These are phyloP conservation scores for Orychophragmus violaceus DNA, from an alignment of 345 rosid species.

Conservation along the genomic window DNA sequence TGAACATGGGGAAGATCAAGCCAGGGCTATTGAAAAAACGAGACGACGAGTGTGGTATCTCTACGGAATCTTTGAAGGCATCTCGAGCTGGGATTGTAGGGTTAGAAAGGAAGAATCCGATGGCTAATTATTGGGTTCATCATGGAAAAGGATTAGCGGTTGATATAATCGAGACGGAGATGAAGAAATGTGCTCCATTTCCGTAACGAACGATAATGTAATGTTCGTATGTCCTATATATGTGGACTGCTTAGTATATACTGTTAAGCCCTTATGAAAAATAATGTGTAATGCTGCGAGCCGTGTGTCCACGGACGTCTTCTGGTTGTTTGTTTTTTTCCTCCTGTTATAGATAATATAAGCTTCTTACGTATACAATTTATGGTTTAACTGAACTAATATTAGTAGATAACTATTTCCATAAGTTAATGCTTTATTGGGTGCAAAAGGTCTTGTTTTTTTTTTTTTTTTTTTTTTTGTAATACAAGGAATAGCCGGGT, in stretches of 20 bases:
- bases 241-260: background rate
- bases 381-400: background rate
- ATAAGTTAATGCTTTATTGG: too few species aligned
- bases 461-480: too few species aligned
- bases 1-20: constrained; percentile 46
- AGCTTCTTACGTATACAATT: background rate
- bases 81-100: constrained; percentile 47
- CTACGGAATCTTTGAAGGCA: constrained; percentile 29
- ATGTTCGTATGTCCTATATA: background rate
- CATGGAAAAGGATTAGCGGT: constrained; percentile 59
- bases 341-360: background rate
- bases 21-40: constrained; percentile 43
- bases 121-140: constrained; percentile 69
- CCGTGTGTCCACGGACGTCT: background rate
- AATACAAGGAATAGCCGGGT: too few species aligned
- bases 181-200: constrained; percentile 43
- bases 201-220: constrained; percentile 5
- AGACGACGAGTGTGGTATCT: constrained; percentile 46
- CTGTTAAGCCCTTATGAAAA: background rate
- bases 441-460: too few species aligned
- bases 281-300: background rate
- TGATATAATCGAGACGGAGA: constrained; percentile 37
- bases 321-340: background rate
- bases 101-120: constrained; percentile 48
- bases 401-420: too few species aligned